phyloP scores from a whole-genome alignment of 495 filamentous ascomycete genomes.

The Daldinia vernicosa region DNA sequence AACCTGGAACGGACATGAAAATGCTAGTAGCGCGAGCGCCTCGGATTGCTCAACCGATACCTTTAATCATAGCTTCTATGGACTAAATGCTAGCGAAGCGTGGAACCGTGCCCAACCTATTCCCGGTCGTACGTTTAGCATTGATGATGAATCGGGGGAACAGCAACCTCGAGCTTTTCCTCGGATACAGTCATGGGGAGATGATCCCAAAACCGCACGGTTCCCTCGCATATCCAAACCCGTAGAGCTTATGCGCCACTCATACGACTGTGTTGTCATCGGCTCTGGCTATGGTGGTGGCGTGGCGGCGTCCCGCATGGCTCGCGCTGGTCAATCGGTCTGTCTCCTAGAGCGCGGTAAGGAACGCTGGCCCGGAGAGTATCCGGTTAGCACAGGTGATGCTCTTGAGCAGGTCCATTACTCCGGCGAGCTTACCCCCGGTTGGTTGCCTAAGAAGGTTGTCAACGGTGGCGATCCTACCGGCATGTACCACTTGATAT shows the following conservation, averaged over 20 bases:
- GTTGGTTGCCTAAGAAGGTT: slow-evolving; percentile 48
- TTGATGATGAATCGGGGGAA: slow-evolving; percentile 43
- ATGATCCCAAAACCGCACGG: slow-evolving; percentile 48
- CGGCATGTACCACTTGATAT: slow-evolving; percentile 68
- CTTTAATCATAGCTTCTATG: slow-evolving; percentile 17
- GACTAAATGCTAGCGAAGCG: slow-evolving; percentile 1
- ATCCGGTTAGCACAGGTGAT: slow-evolving; percentile 59
- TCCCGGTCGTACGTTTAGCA: neutral
- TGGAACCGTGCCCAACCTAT: slow-evolving; percentile 10
- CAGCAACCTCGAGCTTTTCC: slow-evolving; percentile 51
- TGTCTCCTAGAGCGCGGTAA: slow-evolving; percentile 70
- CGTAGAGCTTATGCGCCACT: slow-evolving; percentile 62
- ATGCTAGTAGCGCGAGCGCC: slow-evolving; percentile 15
- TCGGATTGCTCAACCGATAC: slow-evolving; percentile 24
- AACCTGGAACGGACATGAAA: slow-evolving; percentile 26
- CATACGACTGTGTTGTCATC: slow-evolving; percentile 73
- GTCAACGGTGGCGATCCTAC: slow-evolving; percentile 64
- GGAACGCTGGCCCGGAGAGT: slow-evolving; percentile 73
- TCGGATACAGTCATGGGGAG: slow-evolving; percentile 52
- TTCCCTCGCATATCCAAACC: slow-evolving; percentile 66
- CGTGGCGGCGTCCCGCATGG: slow-evolving; percentile 72
- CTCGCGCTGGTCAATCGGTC: slow-evolving; percentile 66
- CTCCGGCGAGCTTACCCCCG: slow-evolving; percentile 63
- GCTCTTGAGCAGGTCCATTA: slow-evolving; percentile 60
- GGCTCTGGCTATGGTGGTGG: slow-evolving; percentile 75